Percentiles rank a stretch among this genome's conserved stretches.
Evolutionary conservation across 805 yeast species (phyloP).

Genomic region (Kodamaea hsintzibuensis): DNA sequence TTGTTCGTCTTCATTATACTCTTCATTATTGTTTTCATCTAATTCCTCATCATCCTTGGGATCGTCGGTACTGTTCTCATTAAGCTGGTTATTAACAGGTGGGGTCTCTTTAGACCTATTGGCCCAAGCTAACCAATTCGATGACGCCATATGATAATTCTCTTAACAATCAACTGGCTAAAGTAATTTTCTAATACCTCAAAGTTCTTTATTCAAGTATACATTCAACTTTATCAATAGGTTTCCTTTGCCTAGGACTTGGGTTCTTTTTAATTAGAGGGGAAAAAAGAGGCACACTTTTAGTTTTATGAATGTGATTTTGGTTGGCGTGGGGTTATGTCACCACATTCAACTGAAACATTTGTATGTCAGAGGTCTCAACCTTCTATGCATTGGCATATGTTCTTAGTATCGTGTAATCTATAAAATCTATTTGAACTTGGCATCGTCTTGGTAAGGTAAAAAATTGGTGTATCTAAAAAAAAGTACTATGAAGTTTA

Average conservation of each 20-base stretch:
- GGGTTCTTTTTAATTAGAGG: not conserved
- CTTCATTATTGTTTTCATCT: slow-evolving; percentile 13
- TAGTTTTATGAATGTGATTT: not conserved
- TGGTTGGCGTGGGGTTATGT: slow-evolving; percentile 1
- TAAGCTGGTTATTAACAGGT: slow-evolving; percentile 6
- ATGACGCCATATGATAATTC: slow-evolving; percentile 19
- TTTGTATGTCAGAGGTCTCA: not conserved
- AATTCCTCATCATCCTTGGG: slow-evolving; percentile 16
- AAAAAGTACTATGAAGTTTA: no score
- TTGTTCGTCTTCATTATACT: slow-evolving; percentile 26
- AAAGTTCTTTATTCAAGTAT: not conserved
- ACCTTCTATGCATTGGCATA: not conserved
- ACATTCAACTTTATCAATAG: not conserved
- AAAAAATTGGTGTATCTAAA: no score
- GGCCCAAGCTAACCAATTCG: slow-evolving; percentile 25
- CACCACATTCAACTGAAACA: not conserved
- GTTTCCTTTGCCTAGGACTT: not conserved
- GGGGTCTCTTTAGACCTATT: slow-evolving; percentile 19
- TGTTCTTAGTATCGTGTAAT: not conserved
- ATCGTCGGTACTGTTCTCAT: slow-evolving; percentile 11
- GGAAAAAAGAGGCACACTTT: not conserved
- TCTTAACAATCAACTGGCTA: not conserved
- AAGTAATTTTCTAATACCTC: not conserved
- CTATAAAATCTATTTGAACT: not conserved
- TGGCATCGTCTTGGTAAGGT: no score